Evolutionary conservation across 148 eudicot species (phyloP), one percentile per base, ranked within the genome.

Genomic region (Camellia sinensis): DNA sequence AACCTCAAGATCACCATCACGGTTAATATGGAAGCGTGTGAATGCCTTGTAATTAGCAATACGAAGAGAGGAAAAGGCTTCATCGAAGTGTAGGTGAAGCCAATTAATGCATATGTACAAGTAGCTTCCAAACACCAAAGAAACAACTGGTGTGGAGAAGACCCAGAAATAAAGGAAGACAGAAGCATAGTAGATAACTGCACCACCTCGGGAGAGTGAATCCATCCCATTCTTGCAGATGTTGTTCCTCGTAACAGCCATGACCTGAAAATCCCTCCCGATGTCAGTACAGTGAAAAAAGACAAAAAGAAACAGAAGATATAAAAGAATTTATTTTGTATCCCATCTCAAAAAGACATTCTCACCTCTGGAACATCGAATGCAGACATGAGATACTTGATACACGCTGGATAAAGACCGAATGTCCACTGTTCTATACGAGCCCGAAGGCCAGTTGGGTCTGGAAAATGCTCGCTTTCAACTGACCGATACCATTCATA

Each of bases 81-180:
- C 99, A 65, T 97, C 99, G 19, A 97, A 97, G 80, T 94, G 99
- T n/a, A 97, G 65, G 86, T 97, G 97, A 74, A 97, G 88, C 99
- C 99, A 97, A 74, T 97, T 97, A 82, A 97, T 89, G 81, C 98
- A 97, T 17, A 94, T 74, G 80, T 97, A 97, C 85, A 97, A 85
- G 83, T 97, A 97, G 89, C 98, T 97, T 83, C 99, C 99, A 50
- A 97, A 94, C 22, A 97, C 85, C 88, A 97, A 82, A 21, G 99
- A 97, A 64, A 97, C 99, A 71, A 94, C 88, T n/a, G 99, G 99
- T 74, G 99, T 97, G 21, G 99, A 94, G 84, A 97, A 91, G 76
- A 97, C 95, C 98, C 99, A 97, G 83, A 89, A 97, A 80, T 97
- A 97, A 83, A 97, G 95, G 86, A 97, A 97, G 81, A 97, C 95